A percentile compares a stretch with the other conserved stretches of the same genome.
phyloP scores from a whole-genome alignment of 2,329 filamentous ascomycete genomes.

The Exophiala calicioides region DNA sequence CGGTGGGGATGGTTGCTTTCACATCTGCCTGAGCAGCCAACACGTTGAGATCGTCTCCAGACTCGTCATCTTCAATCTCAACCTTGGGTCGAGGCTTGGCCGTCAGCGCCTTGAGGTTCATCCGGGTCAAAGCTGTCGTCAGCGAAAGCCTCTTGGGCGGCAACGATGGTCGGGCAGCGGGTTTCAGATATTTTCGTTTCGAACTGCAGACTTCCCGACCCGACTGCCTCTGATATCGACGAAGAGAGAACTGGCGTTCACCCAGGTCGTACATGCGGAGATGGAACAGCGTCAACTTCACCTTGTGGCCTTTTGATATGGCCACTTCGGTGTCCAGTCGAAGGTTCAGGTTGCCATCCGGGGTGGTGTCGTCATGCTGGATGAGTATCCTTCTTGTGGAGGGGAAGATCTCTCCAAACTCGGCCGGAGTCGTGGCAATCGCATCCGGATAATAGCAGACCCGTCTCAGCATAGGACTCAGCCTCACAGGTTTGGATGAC shows the following conservation, averaged over 20 bases:
- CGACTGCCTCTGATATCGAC: conserved; percentile 88
- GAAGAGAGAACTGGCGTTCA: conserved; percentile 82
- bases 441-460: conserved; percentile 61
- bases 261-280: conserved; percentile 90
- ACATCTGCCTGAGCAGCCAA: conserved; percentile 24
- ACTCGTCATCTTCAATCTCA: conserved; percentile 47
- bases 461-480: conserved; percentile 21
- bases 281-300: conserved; percentile 81
- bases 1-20: conserved; percentile 54
- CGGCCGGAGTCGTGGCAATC: conserved; percentile 73
- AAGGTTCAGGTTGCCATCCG: conserved; percentile 96
- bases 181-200: conserved; percentile 66
- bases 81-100: conserved; percentile 60
- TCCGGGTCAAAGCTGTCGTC: conserved; percentile 59
- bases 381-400: conserved; percentile 78
- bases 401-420: conserved; percentile 84
- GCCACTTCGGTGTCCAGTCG: conserved; percentile 76
- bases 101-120: conserved; percentile 54
- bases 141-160: conserved; percentile 54
- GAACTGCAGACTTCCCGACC: conserved; percentile 90
- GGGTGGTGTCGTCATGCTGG: conserved; percentile 83
- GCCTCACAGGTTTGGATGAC: conserved; percentile 30
- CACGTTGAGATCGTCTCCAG: conserved; percentile 25
- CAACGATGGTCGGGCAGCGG: conserved; percentile 14
- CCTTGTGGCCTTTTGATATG: conserved; percentile 57